These are phyloP conservation scores for Mortierella sp. DNA, from an alignment of 371 early-diverging fungal species.

Conservation along the genomic window DNA sequence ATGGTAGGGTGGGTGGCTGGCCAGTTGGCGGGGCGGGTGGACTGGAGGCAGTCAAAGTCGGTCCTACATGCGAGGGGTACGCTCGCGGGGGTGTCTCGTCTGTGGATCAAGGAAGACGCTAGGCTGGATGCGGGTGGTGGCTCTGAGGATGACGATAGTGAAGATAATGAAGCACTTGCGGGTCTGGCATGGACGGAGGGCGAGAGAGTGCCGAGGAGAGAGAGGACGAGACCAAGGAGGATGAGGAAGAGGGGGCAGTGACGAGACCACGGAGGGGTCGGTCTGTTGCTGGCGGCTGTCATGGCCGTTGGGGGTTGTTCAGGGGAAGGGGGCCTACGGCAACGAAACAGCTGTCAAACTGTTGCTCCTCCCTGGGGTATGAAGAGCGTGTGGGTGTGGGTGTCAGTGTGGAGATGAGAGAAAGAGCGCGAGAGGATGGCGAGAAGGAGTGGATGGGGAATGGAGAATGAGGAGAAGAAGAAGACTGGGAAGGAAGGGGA, in stretches of 20 bases:
- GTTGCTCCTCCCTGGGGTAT: too few species aligned
- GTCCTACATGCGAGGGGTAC: conserved; percentile 34
- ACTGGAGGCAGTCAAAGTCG: conserved; percentile 52
- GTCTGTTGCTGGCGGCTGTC: conserved; percentile 31
- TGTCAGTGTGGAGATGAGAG: too few species aligned
- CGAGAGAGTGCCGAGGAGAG: neutral
- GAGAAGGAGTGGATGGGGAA: too few species aligned
- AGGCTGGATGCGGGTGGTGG: neutral
- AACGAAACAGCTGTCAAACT: too few species aligned
- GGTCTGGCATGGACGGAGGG: neutral
- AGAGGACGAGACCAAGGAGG: neutral
- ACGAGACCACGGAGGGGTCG: neutral
- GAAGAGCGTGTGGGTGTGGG: too few species aligned
- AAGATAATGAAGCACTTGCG: neutral
- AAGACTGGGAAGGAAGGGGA: neutral
- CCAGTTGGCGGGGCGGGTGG: conserved; percentile 37
- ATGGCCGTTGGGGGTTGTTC: conserved; percentile 89
- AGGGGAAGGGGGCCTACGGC: too few species aligned
- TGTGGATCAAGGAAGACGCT: neutral
- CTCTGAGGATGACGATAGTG: neutral
- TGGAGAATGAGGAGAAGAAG: too few species aligned
- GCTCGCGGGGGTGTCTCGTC: conserved; percentile 33
- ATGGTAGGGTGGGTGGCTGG: conserved; percentile 30
- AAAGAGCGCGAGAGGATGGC: too few species aligned
- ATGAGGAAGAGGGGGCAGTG: neutral